These are phyloP conservation scores for Bruguiera sexangula DNA, from an alignment of 345 rosid genomes.

Conservation along the genomic window DNA sequence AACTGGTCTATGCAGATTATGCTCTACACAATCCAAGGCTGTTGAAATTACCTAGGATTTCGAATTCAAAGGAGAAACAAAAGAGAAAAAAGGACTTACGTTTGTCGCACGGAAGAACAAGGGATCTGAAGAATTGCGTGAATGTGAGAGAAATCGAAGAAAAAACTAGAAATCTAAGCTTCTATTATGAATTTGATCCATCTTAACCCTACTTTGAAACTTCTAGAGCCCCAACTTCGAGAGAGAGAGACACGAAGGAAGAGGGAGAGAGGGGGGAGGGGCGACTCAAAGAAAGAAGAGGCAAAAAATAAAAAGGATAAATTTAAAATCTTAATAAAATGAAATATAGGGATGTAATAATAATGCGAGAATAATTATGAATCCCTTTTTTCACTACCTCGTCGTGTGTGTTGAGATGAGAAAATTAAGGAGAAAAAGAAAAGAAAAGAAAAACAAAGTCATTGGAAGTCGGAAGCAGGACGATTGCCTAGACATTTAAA, in stretches of 20 bases:
- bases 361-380: too few relatives aligned
- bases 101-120: slow-evolving; percentile 3
- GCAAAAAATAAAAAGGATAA: neutral
- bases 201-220: slow-evolving; percentile 38
- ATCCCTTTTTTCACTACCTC: too few relatives aligned
- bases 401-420: neutral
- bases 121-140: slow-evolving; percentile 25
- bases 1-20: slow-evolving; percentile 10
- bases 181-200: slow-evolving; percentile 2
- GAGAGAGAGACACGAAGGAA: too few relatives aligned
- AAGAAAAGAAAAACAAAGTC: neutral
- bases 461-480: slow-evolving; percentile 5
- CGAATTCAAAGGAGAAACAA: neutral
- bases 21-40: slow-evolving; percentile 3
- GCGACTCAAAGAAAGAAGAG: neutral
- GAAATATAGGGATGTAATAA: neutral
- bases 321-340: neutral
- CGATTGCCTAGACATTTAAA: neutral
- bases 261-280: neutral
- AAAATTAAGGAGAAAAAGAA: neutral
- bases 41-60: neutral
- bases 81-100: slow-evolving; percentile 25
- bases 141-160: slow-evolving; percentile 3
- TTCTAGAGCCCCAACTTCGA: slow-evolving; percentile 7
- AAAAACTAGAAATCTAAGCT: slow-evolving; percentile 12